Base-by-base conservation (phyloP, 805 yeast genomes). In the Jamesozyma lodderae region DNA sequence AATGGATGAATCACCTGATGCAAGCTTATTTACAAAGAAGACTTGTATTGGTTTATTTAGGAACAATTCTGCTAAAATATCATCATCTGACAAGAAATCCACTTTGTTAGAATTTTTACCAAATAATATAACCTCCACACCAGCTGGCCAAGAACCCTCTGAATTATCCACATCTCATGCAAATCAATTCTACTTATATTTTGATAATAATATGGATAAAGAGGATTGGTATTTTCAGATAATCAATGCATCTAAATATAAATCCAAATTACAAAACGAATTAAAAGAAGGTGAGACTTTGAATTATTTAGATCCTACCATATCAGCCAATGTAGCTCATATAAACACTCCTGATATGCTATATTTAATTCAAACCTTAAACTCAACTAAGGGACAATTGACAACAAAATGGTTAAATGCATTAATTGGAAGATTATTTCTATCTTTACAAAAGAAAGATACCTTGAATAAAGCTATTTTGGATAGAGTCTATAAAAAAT, bases 141-240 rank as follows among this genome's bases (percentile, higher is more conserved):
- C 29, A 13, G 13, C 19, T n/a, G 22, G 20, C n/a, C 29, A 28
- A 23, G 38, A 24, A 23, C 21, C 27, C 4, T 8, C 29, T 10
- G 30, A 27, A 13, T 4, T 37, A 4, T 17, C 31, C 15, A 35
- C 38, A 6, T 7, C 41, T 1, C 15, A 39, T 5, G 44, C 54
- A 41, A 60, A 45, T 15, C 57, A 62, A 5, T 73, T 73, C 49
- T 90, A 72, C 57, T 59, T 90, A 3, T 84, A 86, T 57, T 73
- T 80, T 31, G 94, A 86, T 48, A 70, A 77, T 35, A 85, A 87
- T 47, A 71, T 71, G 40, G 87, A 81, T 33, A 90, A 90, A 52
- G 98, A 92, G 59, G 95, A 90, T 56, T 79, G 96, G 82, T 92
- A 90, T 56, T 87, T 86, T 59, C 78, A 84, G 1, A 65, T 92